Evolutionary conservation across 768 basidiomycete species (phyloP).

Genomic region (Pisolithus microcarpus): DNA sequence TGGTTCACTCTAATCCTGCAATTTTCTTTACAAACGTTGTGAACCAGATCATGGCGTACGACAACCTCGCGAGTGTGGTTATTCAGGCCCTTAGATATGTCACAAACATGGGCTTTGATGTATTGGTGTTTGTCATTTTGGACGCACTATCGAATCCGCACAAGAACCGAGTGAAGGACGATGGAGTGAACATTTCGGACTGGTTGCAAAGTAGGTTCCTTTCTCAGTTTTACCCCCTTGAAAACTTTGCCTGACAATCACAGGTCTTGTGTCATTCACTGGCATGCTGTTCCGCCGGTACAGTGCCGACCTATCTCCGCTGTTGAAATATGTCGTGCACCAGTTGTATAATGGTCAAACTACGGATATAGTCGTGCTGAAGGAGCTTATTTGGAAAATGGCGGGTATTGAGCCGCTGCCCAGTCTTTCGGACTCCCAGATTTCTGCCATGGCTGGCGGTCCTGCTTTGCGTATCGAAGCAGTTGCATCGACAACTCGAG

Average conservation of each 20-base stretch:
- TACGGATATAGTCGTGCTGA: constrained; percentile 85
- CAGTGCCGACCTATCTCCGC: constrained; percentile 71
- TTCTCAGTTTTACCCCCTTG: background rate
- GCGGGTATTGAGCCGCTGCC: constrained; percentile 89
- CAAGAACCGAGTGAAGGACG: constrained; percentile 80
- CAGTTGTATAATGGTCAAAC: constrained; percentile 78
- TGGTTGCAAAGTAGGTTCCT: constrained; percentile 81
- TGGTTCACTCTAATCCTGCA: constrained; percentile 90
- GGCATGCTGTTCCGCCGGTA: constrained; percentile 89
- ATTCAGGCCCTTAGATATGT: constrained; percentile 85
- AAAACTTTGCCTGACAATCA: constrained; percentile 14
- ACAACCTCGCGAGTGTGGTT: constrained; percentile 85
- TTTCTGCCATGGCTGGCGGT: constrained; percentile 88
- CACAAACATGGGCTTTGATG: constrained; percentile 91
- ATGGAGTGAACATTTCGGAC: constrained; percentile 83
- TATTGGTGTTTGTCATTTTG: constrained; percentile 79
- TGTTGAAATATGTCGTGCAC: constrained; percentile 87
- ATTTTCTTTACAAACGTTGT: constrained; percentile 86
- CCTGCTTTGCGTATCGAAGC: constrained; percentile 82
- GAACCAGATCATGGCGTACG: constrained; percentile 93
- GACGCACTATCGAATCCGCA: constrained; percentile 80
- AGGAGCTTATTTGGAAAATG: constrained; percentile 92
- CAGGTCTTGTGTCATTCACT: constrained; percentile 88
- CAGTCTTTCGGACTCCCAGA: constrained; percentile 81
- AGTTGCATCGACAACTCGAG: constrained; percentile 70